Percentiles rank a stretch among this genome's conserved stretches.
Conservation (phyloP, 23 red algal genomes). For the Agarophyton chilense region DNA sequence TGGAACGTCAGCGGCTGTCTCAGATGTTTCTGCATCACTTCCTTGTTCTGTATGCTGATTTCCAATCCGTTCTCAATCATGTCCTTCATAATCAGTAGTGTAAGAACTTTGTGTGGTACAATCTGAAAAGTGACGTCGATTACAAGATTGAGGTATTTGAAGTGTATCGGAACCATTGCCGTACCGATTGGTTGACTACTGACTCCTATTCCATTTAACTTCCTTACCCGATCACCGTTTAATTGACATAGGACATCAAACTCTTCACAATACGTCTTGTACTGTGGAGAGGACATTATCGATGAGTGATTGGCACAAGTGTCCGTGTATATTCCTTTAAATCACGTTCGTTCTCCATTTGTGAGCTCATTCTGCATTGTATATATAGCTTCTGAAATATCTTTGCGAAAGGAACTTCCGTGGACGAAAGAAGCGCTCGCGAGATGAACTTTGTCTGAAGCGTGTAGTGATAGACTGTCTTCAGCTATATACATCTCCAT, state of each 20-base stretch:
- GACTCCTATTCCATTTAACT: not conserved
- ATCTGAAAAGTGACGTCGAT: constrained; percentile 41
- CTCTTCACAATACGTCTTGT: constrained; percentile 8
- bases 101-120: not conserved
- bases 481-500: too few species aligned
- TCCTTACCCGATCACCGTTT: not conserved
- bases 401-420: not conserved
- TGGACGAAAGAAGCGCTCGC: constrained; percentile 35
- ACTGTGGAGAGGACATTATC: not conserved
- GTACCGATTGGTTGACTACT: not conserved
- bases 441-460: not conserved
- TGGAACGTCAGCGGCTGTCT: not conserved
- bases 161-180: constrained; percentile 13
- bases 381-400: constrained; percentile 8
- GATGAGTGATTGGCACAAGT: not conserved
- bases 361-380: too few species aligned
- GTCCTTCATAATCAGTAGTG: not conserved
- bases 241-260: constrained; percentile 4
- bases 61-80: constrained; percentile 19
- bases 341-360: not conserved
- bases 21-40: not conserved
- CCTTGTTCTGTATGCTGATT: constrained; percentile 15
- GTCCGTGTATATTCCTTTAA: not conserved
- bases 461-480: not conserved
- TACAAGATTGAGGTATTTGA: constrained; percentile 31